phyloP scores from a whole-genome alignment of 768 basidiomycete genomes.

The Melanogaster broomeanus region DNA sequence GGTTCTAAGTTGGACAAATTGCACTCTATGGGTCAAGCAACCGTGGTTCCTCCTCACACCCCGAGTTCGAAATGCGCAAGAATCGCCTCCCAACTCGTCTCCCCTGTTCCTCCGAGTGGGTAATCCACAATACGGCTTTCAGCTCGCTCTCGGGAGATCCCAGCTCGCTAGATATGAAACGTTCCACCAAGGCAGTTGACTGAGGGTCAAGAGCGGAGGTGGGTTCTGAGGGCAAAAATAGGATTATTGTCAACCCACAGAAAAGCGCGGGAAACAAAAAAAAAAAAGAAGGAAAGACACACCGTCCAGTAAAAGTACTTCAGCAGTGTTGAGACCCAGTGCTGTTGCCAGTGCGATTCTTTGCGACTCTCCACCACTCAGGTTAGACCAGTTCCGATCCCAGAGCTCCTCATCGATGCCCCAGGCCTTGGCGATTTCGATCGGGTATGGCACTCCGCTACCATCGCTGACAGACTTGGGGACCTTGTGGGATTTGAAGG shows the following conservation, averaged over 20 bases:
- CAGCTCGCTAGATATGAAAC: slow-evolving; percentile 54
- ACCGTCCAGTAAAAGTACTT: slow-evolving; percentile 83
- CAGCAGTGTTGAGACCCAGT: slow-evolving; percentile 70
- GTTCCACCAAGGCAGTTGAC: slow-evolving; percentile 67
- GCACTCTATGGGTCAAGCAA: slow-evolving; percentile 27
- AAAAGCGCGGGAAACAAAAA: no score
- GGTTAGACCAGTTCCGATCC: slow-evolving; percentile 74
- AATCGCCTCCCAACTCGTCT: slow-evolving; percentile 72
- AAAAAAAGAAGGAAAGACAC: slow-evolving; percentile 24
- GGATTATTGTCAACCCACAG: not conserved
- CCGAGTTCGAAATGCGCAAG: slow-evolving; percentile 47
- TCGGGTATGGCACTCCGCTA: slow-evolving; percentile 37
- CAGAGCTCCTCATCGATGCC: slow-evolving; percentile 69
- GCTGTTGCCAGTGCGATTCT: slow-evolving; percentile 79
- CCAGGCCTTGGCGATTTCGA: slow-evolving; percentile 64
- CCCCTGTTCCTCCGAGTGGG: slow-evolving; percentile 83
- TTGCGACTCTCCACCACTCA: slow-evolving; percentile 89
- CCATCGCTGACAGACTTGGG: slow-evolving; percentile 23
- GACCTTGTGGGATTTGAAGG: slow-evolving; percentile 47
- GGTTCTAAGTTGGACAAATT: not conserved
- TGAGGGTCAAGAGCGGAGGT: slow-evolving; percentile 84
- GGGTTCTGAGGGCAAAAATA: slow-evolving; percentile 57
- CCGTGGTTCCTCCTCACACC: slow-evolving; percentile 42
- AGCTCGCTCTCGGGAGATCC: slow-evolving; percentile 47
- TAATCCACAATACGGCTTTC: slow-evolving; percentile 85